A percentile compares a stretch with the other conserved stretches of the same genome.
Conservation (phyloP, 164 flowering plant species). For the Warburgia ugandensis region DNA sequence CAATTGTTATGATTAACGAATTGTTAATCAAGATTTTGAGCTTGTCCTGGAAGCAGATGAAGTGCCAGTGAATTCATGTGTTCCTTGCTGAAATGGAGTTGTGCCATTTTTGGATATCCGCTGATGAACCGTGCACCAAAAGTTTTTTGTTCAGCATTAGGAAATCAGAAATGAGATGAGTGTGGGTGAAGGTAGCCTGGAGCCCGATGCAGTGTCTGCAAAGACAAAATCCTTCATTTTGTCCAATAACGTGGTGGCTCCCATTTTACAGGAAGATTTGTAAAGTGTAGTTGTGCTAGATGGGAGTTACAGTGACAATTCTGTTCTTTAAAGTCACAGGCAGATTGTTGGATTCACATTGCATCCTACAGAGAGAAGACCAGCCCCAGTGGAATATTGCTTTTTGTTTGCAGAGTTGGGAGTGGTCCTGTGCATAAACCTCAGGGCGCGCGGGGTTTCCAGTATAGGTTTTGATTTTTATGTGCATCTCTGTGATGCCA, state of each 20-base stretch:
- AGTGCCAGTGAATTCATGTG: neutral
- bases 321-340: neutral
- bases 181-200: neutral
- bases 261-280: too few relatives aligned
- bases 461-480: too few relatives aligned
- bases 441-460: too few relatives aligned
- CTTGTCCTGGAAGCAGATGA: constrained; percentile 1
- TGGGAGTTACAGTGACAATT: too few relatives aligned
- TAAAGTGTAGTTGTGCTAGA: too few relatives aligned
- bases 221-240: neutral
- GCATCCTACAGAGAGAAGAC: neutral
- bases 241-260: constrained; percentile 6
- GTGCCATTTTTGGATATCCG: neutral
- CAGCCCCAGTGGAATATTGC: too few relatives aligned
- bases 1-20: neutral
- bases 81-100: too few relatives aligned
- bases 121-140: neutral
- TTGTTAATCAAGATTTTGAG: constrained; percentile 5
- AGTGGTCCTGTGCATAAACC: too few relatives aligned
- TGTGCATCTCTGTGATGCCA: too few relatives aligned
- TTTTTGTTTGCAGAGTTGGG: too few relatives aligned
- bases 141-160: constrained; percentile 4
- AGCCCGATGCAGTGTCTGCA: constrained; percentile 4
- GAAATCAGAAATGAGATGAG: constrained; percentile 3
- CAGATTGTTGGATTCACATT: neutral